These are phyloP conservation scores for Termitomyces sp. DNA, from an alignment of 768 basidiomycete species.

Conservation along the genomic window DNA sequence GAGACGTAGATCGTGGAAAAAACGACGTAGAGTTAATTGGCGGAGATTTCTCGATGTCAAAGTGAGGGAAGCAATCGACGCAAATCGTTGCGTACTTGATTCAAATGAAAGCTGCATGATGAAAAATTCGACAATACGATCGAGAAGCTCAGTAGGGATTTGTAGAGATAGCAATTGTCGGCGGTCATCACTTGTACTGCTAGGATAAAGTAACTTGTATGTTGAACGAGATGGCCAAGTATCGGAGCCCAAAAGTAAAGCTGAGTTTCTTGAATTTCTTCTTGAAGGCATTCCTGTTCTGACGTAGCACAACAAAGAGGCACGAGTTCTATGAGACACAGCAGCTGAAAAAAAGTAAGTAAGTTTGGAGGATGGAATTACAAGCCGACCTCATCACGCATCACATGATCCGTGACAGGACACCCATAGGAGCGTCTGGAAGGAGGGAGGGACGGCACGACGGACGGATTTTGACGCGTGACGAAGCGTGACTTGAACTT, in stretches of 20 bases:
- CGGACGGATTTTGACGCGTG: too few species aligned
- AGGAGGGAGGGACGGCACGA: too few species aligned
- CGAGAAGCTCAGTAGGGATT: conserved; percentile 31
- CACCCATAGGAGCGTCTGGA: too few species aligned
- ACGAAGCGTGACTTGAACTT: too few species aligned
- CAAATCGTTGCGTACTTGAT: conserved; percentile 18
- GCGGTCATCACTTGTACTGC: not conserved
- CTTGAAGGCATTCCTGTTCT: conserved; percentile 2
- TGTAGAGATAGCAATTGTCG: conserved; percentile 15
- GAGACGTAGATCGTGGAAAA: conserved; percentile 27
- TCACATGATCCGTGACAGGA: not conserved
- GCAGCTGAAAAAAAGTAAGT: not conserved
- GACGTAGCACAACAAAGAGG: not conserved
- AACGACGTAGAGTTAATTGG: conserved; percentile 33
- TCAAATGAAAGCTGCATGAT: conserved; percentile 5
- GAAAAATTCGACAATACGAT: conserved; percentile 26
- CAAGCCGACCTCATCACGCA: not conserved
- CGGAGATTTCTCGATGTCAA: conserved; percentile 37
- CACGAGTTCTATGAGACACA: not conserved
- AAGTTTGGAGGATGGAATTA: too few species aligned
- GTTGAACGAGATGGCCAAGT: not conserved
- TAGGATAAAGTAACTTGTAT: not conserved
- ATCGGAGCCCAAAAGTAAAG: not conserved
- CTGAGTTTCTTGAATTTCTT: conserved; percentile 1
- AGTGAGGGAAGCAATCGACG: conserved; percentile 30